A percentile compares a stretch with the other conserved stretches of the same genome.
These are phyloP conservation scores for Phytophthora pistaciae DNA, from an alignment of 352 stramenopile species.

Conservation along the genomic window DNA sequence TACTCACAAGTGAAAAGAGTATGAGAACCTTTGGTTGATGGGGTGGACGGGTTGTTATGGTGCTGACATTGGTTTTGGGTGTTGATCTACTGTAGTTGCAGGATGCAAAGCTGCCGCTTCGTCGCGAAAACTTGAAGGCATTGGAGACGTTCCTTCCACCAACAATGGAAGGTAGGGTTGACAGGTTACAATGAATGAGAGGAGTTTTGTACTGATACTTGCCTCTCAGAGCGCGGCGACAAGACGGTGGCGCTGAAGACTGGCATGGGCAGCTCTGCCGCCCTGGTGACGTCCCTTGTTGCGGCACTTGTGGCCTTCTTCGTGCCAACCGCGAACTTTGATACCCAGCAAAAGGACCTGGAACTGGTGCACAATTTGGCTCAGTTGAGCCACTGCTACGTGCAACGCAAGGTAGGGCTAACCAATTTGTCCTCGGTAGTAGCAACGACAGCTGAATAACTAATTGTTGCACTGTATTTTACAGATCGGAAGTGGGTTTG, in stretches of 20 bases:
- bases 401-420: constrained; percentile 93
- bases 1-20: constrained; percentile 93
- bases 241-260: constrained; percentile 92
- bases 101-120: constrained; percentile 59
- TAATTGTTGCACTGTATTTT: background rate
- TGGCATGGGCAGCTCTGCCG: constrained; percentile 96
- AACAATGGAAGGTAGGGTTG: constrained; percentile 55
- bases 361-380: constrained; percentile 94
- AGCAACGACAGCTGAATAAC: background rate
- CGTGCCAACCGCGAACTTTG: constrained; percentile 42
- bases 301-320: constrained; percentile 91
- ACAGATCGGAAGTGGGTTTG: constrained; percentile 97
- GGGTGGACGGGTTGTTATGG: constrained; percentile 8
- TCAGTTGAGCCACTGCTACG: constrained; percentile 95
- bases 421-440: background rate
- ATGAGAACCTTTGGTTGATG: background rate
- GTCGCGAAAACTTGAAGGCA: constrained; percentile 66
- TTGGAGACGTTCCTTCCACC: constrained; percentile 90
- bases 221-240: constrained; percentile 43
- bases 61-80: constrained; percentile 7
- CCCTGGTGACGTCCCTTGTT: constrained; percentile 96
- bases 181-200: background rate
- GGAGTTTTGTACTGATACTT: constrained; percentile 6
- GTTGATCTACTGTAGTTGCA: constrained; percentile 66
- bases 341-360: constrained; percentile 30